A percentile compares a stretch with the other conserved stretches of the same genome.
These are phyloP conservation scores for Aspergillus saccharolyticus DNA, from an alignment of 495 filamentous ascomycete species.

Conservation along the genomic window DNA sequence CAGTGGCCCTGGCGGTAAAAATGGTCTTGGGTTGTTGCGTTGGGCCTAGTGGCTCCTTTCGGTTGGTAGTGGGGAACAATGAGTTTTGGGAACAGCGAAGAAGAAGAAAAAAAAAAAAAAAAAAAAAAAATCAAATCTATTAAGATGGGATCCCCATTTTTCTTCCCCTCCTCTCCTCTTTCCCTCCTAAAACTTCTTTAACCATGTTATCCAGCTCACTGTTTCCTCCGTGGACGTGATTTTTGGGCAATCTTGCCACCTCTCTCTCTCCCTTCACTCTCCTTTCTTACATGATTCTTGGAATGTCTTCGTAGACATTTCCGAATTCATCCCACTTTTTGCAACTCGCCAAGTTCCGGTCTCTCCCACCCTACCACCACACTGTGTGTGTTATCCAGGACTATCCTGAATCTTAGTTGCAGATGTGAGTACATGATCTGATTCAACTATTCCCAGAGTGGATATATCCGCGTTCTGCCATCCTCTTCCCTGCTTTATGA, in stretches of 20 bases:
- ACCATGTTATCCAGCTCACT: conserved; percentile 21
- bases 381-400: conserved; percentile 13
- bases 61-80: conserved; percentile 15
- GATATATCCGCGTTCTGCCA: too few species aligned
- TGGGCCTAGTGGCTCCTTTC: conserved; percentile 19
- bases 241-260: conserved; percentile 11
- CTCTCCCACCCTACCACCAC: conserved; percentile 15
- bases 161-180: conserved; percentile 11
- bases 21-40: conserved; percentile 2
- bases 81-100: conserved; percentile 1
- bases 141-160: neutral
- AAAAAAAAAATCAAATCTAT: neutral
- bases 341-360: conserved; percentile 4
- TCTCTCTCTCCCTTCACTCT: conserved; percentile 3
- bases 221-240: conserved; percentile 25
- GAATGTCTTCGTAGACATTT: conserved; percentile 18
- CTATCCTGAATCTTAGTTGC: neutral
- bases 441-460: too few species aligned
- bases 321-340: conserved; percentile 10
- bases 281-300: conserved; percentile 9
- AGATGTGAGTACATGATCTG: conserved; percentile 8
- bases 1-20: conserved; percentile 2
- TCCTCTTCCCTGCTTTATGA: conserved; percentile 32
- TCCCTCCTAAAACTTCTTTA: conserved; percentile 22
- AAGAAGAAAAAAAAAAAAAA: too few species aligned